Conservation (phyloP, 371 early-diverging fungal species). For the Mucor mucedo region DNA sequence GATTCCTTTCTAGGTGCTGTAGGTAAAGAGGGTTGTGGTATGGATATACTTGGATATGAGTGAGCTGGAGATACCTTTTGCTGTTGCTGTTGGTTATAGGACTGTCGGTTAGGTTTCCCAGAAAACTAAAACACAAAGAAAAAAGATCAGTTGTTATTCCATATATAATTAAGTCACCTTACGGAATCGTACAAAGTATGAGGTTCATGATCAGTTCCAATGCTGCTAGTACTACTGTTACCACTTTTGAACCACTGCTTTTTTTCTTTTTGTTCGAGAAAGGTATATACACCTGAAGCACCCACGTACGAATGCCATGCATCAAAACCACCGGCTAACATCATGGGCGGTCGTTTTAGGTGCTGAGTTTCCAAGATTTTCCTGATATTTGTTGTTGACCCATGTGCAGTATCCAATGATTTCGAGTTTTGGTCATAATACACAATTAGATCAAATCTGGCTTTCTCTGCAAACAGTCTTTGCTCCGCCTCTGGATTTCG, state of each 20-base stretch:
- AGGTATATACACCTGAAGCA: conserved; percentile 43
- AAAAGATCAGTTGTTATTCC: neutral
- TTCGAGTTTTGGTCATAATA: conserved; percentile 66
- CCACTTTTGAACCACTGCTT: conserved; percentile 15
- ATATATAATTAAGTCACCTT: conserved; percentile 9
- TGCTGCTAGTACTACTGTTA: neutral
- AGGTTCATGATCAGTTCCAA: conserved; percentile 16
- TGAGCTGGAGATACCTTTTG: neutral
- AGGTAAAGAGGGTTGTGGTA: conserved; percentile 28
- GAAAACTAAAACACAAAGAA: conserved; percentile 4
- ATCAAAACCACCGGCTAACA: conserved; percentile 77
- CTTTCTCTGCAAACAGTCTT: conserved; percentile 61
- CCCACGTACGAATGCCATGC: conserved; percentile 65
- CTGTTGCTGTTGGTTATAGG: neutral
- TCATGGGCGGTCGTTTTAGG: conserved; percentile 57
- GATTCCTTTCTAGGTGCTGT: conserved; percentile 33
- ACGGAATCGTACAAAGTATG: conserved; percentile 48
- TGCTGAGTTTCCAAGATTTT: conserved; percentile 23
- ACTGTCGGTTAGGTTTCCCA: neutral
- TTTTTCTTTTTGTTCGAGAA: conserved; percentile 12
- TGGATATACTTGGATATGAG: conserved; percentile 11
- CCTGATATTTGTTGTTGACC: conserved; percentile 44
- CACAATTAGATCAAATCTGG: conserved; percentile 71
- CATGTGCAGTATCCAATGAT: conserved; percentile 14
- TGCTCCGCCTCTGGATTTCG: conserved; percentile 53